Evolutionary conservation across 2,329 filamentous ascomycete genomes (phyloP), one percentile per base, ranked within the genome.

Genomic region (Zelopaecilomyces penicillatus): DNA sequence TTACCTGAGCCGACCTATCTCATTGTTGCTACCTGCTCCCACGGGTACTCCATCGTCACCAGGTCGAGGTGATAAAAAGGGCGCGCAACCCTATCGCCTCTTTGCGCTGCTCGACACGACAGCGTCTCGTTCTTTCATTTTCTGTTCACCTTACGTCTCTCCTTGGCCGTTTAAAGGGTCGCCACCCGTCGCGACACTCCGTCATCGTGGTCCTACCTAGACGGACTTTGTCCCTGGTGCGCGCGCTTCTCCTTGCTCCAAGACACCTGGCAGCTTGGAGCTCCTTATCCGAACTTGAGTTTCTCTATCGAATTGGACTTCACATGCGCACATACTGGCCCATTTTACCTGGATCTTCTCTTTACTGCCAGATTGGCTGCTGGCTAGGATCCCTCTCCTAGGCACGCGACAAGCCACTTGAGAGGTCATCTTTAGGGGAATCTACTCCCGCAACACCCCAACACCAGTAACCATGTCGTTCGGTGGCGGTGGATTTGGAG

Each of bases 381-480:
- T 19, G 19, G 19, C 19, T 19, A 19, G 19, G 19, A 19, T 19
- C 19, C 19, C 19, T 19, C 19, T 19, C 19, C 19, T 19, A 19
- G 19, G 19, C 19, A 19, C 19, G 19, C 19, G 19, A 19, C 19
- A 19, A 19, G 19, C 19, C 19, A 19, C 19, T 19, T 19, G 19
- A 19, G 19, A 19, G 19, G 19, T 19, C 19, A 19, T 19, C 19
- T 19, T 19, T 19, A 19, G 19, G 19, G 19, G 19, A 19, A 19
- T 19, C 19, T 45, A 52, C 45, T 46, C 48, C 47, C 52, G 48
- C 52, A 44, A 52, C 35, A 46, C 41, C 41, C 48, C 41, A 37
- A 47, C 42, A 52, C 39, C 43, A 38, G 49, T 44, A 58, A 69
- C 52, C 58, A 80, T 80, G 76, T 76, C 76, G 57, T 76, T 77